These are phyloP conservation scores for Rosa hybrid DNA, from an alignment of 331 rosid species.

Conservation along the genomic window DNA sequence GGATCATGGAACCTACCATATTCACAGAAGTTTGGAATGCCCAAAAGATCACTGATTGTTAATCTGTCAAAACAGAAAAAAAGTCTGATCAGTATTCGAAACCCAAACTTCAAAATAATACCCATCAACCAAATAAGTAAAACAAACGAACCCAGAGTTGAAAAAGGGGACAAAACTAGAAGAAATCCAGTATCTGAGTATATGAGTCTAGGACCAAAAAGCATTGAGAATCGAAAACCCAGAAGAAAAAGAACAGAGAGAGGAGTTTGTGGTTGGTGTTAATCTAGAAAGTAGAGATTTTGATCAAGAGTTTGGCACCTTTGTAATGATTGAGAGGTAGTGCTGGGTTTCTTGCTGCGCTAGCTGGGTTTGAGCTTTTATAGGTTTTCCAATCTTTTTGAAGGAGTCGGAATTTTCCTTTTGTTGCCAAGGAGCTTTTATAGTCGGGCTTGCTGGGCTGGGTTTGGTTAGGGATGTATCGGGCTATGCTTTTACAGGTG, in stretches of 20 bases:
- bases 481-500: too few relatives aligned
- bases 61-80: conserved; percentile 27
- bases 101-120: background rate
- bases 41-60: conserved; percentile 12
- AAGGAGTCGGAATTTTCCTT: background rate
- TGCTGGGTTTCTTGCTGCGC: conserved; percentile 12
- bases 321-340: background rate
- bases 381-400: conserved; percentile 5
- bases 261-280: background rate
- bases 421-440: too few relatives aligned
- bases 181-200: conserved; percentile 8
- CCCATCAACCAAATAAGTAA: background rate
- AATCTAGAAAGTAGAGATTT: background rate
- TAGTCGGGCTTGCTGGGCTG: too few relatives aligned
- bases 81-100: background rate
- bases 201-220: background rate
- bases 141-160: background rate
- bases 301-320: conserved; percentile 9
- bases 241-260: background rate
- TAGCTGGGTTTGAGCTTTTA: conserved; percentile 20
- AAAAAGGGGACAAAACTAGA: background rate
- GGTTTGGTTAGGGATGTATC: too few relatives aligned
- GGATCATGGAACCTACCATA: conserved; percentile 34
- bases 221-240: background rate
- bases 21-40: background rate